phyloP scores from a whole-genome alignment of 2,329 filamentous ascomycete genomes.

The Dendryphion nanum region DNA sequence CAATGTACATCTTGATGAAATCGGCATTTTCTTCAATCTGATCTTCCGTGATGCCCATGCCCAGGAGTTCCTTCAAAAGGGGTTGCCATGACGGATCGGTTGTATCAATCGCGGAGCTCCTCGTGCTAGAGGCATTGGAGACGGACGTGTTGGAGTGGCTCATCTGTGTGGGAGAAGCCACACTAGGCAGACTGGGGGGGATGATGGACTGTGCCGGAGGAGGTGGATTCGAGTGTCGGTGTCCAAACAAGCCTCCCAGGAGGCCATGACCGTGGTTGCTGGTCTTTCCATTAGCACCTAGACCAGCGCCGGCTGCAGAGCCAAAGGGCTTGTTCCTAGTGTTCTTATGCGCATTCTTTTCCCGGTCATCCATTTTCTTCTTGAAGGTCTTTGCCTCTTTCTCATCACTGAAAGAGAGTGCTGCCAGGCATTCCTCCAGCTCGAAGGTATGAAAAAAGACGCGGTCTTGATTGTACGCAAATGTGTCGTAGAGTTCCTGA shows the following conservation, averaged over 20 bases:
- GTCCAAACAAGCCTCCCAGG: slow-evolving; percentile 52
- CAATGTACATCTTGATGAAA: slow-evolving; percentile 67
- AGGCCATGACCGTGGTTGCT: slow-evolving; percentile 44
- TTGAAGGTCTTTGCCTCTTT: slow-evolving; percentile 96
- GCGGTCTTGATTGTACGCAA: slow-evolving; percentile 93
- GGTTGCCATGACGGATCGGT: slow-evolving; percentile 62
- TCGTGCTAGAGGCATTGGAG: slow-evolving; percentile 25
- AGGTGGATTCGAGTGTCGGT: slow-evolving; percentile 47
- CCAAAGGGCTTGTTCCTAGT: slow-evolving; percentile 76
- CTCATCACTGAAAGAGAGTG: slow-evolving; percentile 89
- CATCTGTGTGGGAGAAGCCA: slow-evolving; percentile 38
- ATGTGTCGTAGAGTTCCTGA: slow-evolving; percentile 95
- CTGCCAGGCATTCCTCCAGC: slow-evolving; percentile 86
- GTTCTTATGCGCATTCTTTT: slow-evolving; percentile 91
- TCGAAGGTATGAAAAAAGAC: slow-evolving; percentile 99
- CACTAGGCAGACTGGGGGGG: slow-evolving; percentile 43
- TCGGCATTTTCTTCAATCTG: slow-evolving; percentile 66
- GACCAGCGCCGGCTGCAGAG: slow-evolving; percentile 29
- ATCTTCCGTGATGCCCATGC: slow-evolving; percentile 67
- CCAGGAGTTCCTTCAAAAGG: slow-evolving; percentile 59
- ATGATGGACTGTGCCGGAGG: slow-evolving; percentile 50
- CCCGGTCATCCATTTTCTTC: slow-evolving; percentile 94
- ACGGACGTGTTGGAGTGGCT: slow-evolving; percentile 23
- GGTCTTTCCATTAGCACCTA: slow-evolving; percentile 27
- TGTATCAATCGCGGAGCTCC: slow-evolving; percentile 55